Conservation (phyloP, 2,329 filamentous ascomycete genomes). For the Akanthomyces uredinophilus region DNA sequence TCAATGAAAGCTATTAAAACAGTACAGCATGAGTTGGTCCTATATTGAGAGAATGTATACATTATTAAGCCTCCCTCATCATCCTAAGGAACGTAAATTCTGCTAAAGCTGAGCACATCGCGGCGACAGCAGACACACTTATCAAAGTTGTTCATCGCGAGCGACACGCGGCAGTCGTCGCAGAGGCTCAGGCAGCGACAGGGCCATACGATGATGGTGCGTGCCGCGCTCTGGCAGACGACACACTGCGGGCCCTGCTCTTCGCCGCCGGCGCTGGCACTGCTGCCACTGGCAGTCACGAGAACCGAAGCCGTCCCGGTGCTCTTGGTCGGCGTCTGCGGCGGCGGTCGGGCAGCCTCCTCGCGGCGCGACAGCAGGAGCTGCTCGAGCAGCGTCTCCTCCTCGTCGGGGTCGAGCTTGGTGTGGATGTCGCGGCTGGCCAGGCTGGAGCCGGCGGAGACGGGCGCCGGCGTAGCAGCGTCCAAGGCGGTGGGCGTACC, state of each 20-base stretch:
- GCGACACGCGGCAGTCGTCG: constrained; percentile 87
- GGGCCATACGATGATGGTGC: constrained; percentile 92
- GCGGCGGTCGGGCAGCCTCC: constrained; percentile 9
- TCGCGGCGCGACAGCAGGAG: constrained; percentile 50
- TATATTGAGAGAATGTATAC: neutral
- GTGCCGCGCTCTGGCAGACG: constrained; percentile 80
- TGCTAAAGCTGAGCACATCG: constrained; percentile 82
- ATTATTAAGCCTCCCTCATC: too few relatives aligned
- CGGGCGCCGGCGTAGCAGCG: neutral
- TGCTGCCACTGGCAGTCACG: constrained; percentile 46
- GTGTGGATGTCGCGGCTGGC: constrained; percentile 18
- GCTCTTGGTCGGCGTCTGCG: constrained; percentile 7
- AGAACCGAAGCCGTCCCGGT: neutral
- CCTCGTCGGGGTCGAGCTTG: constrained; percentile 52
- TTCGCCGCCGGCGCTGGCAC: neutral
- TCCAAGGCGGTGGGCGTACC: constrained; percentile 14
- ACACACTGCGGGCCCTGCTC: constrained; percentile 66
- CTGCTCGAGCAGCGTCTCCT: constrained; percentile 56
- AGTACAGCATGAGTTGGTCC: neutral
- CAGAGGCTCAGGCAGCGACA: constrained; percentile 92
- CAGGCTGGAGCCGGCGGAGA: neutral
- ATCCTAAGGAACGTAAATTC: constrained; percentile 74
- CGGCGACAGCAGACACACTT: constrained; percentile 92
- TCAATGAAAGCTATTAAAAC: neutral
- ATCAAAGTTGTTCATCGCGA: constrained; percentile 96